Conservation (phyloP, 495 filamentous ascomycete species). For the Neurospora terricola region DNA sequence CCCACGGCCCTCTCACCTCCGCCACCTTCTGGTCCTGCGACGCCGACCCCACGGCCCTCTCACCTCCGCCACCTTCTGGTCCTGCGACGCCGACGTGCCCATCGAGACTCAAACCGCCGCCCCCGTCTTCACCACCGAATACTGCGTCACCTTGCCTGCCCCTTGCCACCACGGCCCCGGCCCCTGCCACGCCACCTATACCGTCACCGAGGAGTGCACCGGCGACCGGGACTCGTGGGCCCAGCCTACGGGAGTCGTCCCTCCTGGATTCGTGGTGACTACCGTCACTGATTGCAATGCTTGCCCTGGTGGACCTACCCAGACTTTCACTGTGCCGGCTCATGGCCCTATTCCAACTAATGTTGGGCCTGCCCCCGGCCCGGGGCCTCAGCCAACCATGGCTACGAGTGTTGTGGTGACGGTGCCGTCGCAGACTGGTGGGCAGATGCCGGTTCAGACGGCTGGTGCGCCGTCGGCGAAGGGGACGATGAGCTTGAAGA, state of each 20-base stretch:
- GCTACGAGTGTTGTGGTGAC: background rate
- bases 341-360: background rate
- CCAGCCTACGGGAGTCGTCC: constrained; percentile 11
- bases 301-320: background rate
- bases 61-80: constrained; percentile 8
- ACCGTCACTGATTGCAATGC: constrained; percentile 13
- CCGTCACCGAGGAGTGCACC: constrained; percentile 30
- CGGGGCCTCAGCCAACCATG: background rate
- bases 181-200: constrained; percentile 31
- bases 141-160: constrained; percentile 29
- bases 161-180: constrained; percentile 31
- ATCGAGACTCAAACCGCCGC: constrained; percentile 11
- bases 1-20: background rate
- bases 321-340: background rate
- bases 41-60: background rate
- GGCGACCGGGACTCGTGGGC: constrained; percentile 18
- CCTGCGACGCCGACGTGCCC: constrained; percentile 2
- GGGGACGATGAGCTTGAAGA: constrained; percentile 9
- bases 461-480: constrained; percentile 18
- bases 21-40: constrained; percentile 11
- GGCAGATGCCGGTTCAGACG: background rate
- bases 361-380: background rate
- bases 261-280: constrained; percentile 31
- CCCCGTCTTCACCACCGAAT: constrained; percentile 28
- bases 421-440: background rate